Evolutionary conservation across 1,284 basidiomycete species (phyloP).

Genomic region (Irpex sp.): DNA sequence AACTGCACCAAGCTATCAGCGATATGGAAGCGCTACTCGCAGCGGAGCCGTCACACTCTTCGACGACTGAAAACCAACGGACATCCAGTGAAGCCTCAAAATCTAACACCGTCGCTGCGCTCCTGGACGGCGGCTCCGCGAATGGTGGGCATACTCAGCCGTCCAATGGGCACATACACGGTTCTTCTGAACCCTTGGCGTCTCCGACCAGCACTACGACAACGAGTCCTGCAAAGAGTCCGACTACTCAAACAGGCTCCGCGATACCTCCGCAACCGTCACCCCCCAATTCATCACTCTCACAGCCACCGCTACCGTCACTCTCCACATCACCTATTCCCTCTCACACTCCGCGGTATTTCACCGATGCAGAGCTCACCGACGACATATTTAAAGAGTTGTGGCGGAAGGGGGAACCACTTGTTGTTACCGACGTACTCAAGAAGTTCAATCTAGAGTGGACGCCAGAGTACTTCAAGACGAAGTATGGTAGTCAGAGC

Average conservation of each 20-base stretch:
- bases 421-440: slow-evolving; percentile 69
- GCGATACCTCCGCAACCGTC: slow-evolving; percentile 21
- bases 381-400: slow-evolving; percentile 62
- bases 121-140: background rate
- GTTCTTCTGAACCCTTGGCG: background rate
- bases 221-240: background rate
- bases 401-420: slow-evolving; percentile 72
- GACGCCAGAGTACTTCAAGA: slow-evolving; percentile 80
- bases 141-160: background rate
- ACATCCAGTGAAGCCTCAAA: background rate
- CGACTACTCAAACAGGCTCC: slow-evolving; percentile 7
- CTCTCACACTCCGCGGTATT: slow-evolving; percentile 40
- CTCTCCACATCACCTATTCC: slow-evolving; percentile 30
- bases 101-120: background rate
- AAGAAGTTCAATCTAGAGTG: slow-evolving; percentile 66
- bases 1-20: slow-evolving; percentile 59
- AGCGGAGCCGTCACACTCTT: background rate
- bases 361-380: slow-evolving; percentile 50
- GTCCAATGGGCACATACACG: background rate
- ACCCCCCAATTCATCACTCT: slow-evolving; percentile 16
- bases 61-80: background rate
- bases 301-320: slow-evolving; percentile 12
- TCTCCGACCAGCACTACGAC: background rate
- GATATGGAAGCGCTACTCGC: slow-evolving; percentile 60
- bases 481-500: slow-evolving; percentile 60